Evolutionary conservation across 164 flowering plant genomes (phyloP), one percentile per base, ranked within the genome.

Genomic region (Malania oleifera): DNA sequence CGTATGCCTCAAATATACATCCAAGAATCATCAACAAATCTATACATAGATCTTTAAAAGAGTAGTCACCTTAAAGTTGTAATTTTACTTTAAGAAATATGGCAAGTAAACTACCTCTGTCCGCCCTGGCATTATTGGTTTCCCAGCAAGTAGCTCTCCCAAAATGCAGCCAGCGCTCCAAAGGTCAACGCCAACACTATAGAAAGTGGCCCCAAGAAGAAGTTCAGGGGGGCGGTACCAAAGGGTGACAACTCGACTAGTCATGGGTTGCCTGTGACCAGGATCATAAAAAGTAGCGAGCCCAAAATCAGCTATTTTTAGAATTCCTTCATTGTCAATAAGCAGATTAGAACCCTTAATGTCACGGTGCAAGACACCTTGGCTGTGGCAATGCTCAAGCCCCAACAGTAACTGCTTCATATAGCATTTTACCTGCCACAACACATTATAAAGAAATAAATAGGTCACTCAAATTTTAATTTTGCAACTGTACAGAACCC

Each of bases 171-270:
- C 98, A 62, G 96, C 95, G 70, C 98, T 92, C 98, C 98, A 92
- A 19, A 92, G 87, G 72, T 92, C 98, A 58, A 92, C 89, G 54
- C 91, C 89, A 53, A 80, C 80, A 58, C 85, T 83, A 69, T 92
- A 92, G 58, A 70, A 63, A 48, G 95, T 86, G 15, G 95, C 96
- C 40, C 98, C 98, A 54, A 92, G 79, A 59, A 92, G 85, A 48
- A 92, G 91, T 63, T 92, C 98, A 5, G 98, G 98, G 10, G 98
- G 91, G 9, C 98, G 96, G 61, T 92, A 92, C 98, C 98, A 92
- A 18, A 92, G 81, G 23, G 98, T 92, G 60, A 89, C 87, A 44
- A 91, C 98, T 48, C 98, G 83, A 68, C 92, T 86, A 27, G 98
- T 88, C 95, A 91, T 81, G 5, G 89, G 79, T 52, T 79, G 86